These are phyloP conservation scores for Crotalaria pallida DNA, from an alignment of 306 rosid species.

Conservation along the genomic window DNA sequence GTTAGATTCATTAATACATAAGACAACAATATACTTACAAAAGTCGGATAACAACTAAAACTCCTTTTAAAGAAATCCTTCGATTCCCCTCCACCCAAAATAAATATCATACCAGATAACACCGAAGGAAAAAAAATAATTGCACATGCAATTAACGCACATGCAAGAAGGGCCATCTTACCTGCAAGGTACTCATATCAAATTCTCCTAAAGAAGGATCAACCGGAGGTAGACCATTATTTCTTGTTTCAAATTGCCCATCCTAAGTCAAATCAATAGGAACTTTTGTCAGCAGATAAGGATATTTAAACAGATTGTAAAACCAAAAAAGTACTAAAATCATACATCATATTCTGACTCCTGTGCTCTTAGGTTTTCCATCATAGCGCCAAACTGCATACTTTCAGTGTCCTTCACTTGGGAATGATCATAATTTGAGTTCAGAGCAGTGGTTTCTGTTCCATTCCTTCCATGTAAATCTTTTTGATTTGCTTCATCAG, in stretches of 20 bases:
- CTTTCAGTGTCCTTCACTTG: constrained; percentile 40
- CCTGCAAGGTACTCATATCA: constrained; percentile 61
- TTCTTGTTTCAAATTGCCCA: constrained; percentile 39
- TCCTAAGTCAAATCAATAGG: constrained; percentile 37
- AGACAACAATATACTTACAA: background rate
- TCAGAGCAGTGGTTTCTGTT: constrained; percentile 18
- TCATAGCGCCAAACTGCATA: constrained; percentile 45
- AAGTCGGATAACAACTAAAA: background rate
- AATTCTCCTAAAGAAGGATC: constrained; percentile 48
- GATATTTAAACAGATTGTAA: background rate
- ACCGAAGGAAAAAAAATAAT: background rate
- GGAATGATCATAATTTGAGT: constrained; percentile 39
- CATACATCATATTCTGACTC: constrained; percentile 57
- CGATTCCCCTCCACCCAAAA: background rate
- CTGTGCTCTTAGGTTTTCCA: constrained; percentile 35
- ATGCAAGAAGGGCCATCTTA: constrained; percentile 19
- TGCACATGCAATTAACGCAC: background rate
- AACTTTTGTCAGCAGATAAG: constrained; percentile 16
- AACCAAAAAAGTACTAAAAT: background rate
- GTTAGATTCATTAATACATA: background rate
- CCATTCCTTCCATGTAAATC: constrained; percentile 36
- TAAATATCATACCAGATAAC: background rate
- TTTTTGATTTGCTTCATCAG: constrained; percentile 46
- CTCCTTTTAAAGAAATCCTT: background rate
- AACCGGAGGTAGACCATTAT: constrained; percentile 35